Conservation (phyloP, 106 monocot genomes). For the Dactylorhiza incarnata region DNA sequence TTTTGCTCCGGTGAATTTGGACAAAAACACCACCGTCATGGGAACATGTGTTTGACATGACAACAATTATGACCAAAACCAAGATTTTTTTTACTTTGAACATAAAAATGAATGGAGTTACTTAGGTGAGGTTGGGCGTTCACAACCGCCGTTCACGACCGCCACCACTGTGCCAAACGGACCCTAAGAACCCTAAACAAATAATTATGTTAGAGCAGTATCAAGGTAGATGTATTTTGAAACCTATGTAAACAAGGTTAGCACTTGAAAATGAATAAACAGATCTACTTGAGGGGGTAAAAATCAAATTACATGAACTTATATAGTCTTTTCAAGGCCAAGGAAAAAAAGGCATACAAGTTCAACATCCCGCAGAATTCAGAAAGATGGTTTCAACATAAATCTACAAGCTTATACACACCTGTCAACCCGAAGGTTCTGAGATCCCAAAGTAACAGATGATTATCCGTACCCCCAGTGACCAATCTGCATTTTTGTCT, state of each 20-base stretch:
- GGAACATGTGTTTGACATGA: too few species aligned
- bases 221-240: background rate
- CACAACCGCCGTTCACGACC: too few species aligned
- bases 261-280: background rate
- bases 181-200: background rate
- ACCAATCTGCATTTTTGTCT: constrained; percentile 91
- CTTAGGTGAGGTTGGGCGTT: too few species aligned
- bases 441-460: constrained; percentile 92
- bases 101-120: too few species aligned
- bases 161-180: too few species aligned
- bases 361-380: background rate
- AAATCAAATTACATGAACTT: background rate
- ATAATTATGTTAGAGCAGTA: background rate
- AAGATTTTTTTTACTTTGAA: too few species aligned
- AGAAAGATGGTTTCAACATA: background rate
- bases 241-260: background rate
- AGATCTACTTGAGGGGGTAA: background rate
- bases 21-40: too few species aligned
- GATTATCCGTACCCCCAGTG: constrained; percentile 96
- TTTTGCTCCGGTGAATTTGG: too few species aligned
- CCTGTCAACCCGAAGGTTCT: constrained; percentile 95
- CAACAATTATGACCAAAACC: too few species aligned
- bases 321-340: background rate
- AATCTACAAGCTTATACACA: constrained; percentile 8
- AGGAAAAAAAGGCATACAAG: background rate